phyloP scores from a whole-genome alignment of 257 asterid genomes.

The Cruciata laevipes region DNA sequence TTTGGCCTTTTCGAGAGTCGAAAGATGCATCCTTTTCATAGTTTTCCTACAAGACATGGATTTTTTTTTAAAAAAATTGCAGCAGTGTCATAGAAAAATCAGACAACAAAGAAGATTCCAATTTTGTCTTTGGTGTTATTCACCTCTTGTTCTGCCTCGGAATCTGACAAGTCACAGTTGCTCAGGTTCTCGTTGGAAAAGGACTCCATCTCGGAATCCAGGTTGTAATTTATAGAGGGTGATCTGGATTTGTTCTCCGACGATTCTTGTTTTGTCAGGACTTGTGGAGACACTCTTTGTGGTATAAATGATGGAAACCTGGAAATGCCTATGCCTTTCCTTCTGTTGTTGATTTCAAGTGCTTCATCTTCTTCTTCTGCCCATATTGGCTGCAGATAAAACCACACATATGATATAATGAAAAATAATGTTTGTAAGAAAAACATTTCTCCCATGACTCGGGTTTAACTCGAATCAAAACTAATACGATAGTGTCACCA shows the following conservation, averaged over 20 bases:
- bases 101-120: slow-evolving; percentile 17
- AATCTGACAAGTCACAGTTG: slow-evolving; percentile 35
- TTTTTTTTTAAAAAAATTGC: slow-evolving; percentile 3
- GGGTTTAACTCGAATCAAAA: not conserved
- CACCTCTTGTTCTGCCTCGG: slow-evolving; percentile 47
- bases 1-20: slow-evolving; percentile 26
- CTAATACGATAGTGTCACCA: not conserved
- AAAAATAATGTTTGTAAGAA: no score
- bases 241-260: slow-evolving; percentile 18
- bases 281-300: slow-evolving; percentile 50
- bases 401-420: not conserved
- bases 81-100: slow-evolving; percentile 29
- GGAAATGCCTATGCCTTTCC: slow-evolving; percentile 24
- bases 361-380: slow-evolving; percentile 55
- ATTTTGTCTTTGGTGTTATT: slow-evolving; percentile 24
- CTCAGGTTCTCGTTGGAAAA: slow-evolving; percentile 23
- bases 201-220: slow-evolving; percentile 24
- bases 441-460: no score
- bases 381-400: slow-evolving; percentile 67
- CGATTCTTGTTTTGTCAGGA: slow-evolving; percentile 29
- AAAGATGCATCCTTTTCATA: slow-evolving; percentile 34
- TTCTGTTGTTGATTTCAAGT: slow-evolving; percentile 26
- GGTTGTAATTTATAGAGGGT: slow-evolving; percentile 11
- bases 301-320: slow-evolving; percentile 59
- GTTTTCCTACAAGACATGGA: slow-evolving; percentile 47